These are phyloP conservation scores for Vicia faba DNA, from an alignment of 306 rosid genomes.

Conservation along the genomic window DNA sequence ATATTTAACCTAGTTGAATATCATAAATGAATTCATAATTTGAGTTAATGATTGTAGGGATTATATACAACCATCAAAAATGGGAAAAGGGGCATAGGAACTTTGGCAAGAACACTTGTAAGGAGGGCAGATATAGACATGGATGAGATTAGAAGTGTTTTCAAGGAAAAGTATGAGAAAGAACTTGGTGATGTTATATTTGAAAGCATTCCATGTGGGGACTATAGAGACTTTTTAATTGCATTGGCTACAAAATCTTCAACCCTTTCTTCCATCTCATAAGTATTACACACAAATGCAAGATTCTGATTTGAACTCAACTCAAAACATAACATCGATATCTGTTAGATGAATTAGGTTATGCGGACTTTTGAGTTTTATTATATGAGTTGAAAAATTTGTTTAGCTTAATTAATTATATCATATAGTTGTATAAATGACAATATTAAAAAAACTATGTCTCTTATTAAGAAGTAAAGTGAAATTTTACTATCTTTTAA, in stretches of 20 bases:
- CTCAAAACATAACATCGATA: too few relatives aligned
- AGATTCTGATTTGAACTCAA: too few relatives aligned
- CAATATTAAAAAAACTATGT: slow-evolving; percentile 16
- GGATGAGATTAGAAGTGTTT: slow-evolving; percentile 55
- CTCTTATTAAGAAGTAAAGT: slow-evolving; percentile 14
- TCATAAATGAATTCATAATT: neutral
- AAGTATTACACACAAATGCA: too few relatives aligned
- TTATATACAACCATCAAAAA: slow-evolving; percentile 50
- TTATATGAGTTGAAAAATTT: neutral
- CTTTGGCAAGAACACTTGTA: slow-evolving; percentile 47
- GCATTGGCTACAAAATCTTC: slow-evolving; percentile 55
- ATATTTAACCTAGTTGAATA: neutral
- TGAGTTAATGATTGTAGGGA: slow-evolving; percentile 42
- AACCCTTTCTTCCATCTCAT: neutral
- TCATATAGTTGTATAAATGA: slow-evolving; percentile 8
- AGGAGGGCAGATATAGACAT: slow-evolving; percentile 66
- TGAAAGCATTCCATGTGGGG: slow-evolving; percentile 49
- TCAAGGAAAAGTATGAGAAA: slow-evolving; percentile 53
- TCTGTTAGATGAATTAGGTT: too few relatives aligned
- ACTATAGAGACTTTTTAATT: slow-evolving; percentile 57
- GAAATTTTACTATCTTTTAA: slow-evolving; percentile 7
- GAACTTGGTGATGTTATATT: slow-evolving; percentile 49
- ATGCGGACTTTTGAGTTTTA: neutral
- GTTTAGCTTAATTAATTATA: neutral
- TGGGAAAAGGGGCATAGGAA: slow-evolving; percentile 38